phyloP scores from a whole-genome alignment of 805 yeast genomes.

The Kodamaea restingae region DNA sequence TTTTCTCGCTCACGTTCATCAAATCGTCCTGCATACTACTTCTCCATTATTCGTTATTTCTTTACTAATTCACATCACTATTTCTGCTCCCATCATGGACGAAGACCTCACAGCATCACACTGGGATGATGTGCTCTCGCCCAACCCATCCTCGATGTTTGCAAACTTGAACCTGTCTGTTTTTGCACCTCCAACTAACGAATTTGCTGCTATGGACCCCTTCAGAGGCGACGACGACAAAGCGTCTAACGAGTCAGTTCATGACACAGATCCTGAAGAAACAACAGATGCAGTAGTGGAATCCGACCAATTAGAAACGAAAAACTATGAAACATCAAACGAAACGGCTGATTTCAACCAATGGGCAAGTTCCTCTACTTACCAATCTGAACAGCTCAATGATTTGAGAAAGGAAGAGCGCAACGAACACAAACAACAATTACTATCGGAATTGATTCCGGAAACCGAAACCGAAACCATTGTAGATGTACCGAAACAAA shows the following conservation, averaged over 20 bases:
- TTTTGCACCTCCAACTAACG: slow-evolving; percentile 22
- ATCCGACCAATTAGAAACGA: no score
- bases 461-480: slow-evolving; percentile 16
- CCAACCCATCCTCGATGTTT: slow-evolving; percentile 16
- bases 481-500: slow-evolving; percentile 13
- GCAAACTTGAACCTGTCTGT: slow-evolving; percentile 26
- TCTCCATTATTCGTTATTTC: neutral
- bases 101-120: slow-evolving; percentile 53
- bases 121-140: slow-evolving; percentile 57
- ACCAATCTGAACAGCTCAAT: slow-evolving; percentile 18
- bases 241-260: slow-evolving; percentile 13
- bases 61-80: neutral
- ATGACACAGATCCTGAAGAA: no score
- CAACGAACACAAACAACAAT: slow-evolving; percentile 25
- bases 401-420: slow-evolving; percentile 36
- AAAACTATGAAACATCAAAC: no score
- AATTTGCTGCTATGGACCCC: slow-evolving; percentile 9
- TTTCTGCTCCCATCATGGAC: slow-evolving; percentile 27
- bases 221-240: slow-evolving; percentile 7
- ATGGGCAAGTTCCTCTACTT: slow-evolving; percentile 3
- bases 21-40: neutral
- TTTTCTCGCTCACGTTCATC: no score
- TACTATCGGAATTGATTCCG: slow-evolving; percentile 43
- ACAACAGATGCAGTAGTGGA: no score
- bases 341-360: no score